These are phyloP conservation scores for Fusarium cyanostomum DNA, from an alignment of 2,329 filamentous ascomycete species.

Conservation along the genomic window DNA sequence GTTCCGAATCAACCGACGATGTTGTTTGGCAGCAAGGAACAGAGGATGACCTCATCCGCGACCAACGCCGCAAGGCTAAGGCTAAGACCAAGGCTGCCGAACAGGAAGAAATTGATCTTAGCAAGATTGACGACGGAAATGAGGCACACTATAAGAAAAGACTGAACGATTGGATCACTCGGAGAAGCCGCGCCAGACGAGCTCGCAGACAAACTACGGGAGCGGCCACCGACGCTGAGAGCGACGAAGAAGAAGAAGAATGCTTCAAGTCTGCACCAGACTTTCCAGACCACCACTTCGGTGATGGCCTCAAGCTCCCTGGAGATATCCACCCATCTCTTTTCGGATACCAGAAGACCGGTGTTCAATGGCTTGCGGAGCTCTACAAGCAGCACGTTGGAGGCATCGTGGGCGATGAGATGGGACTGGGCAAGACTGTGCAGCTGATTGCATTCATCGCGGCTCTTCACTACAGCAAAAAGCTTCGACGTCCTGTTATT, in stretches of 20 bases:
- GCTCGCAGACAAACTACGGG: constrained; percentile 52
- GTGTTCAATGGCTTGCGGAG: constrained; percentile 95
- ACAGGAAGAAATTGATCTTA: constrained; percentile 59
- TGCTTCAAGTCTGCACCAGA: constrained; percentile 91
- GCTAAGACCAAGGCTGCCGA: constrained; percentile 49
- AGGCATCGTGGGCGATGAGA: constrained; percentile 96
- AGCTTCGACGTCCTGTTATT: constrained; percentile 84
- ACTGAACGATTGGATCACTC: constrained; percentile 76
- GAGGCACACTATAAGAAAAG: constrained; percentile 81
- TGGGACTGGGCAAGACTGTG: constrained; percentile 96
- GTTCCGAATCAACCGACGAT: constrained; percentile 49
- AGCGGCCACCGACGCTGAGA: constrained; percentile 49
- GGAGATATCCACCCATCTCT: constrained; percentile 93
- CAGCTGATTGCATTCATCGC: constrained; percentile 81
- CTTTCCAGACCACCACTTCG: constrained; percentile 77
- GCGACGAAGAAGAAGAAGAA: constrained; percentile 63
- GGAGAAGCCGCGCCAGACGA: constrained; percentile 54
- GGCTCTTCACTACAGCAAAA: constrained; percentile 89
- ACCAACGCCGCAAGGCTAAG: constrained; percentile 55
- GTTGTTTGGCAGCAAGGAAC: constrained; percentile 51
- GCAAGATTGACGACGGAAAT: constrained; percentile 85
- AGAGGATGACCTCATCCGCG: constrained; percentile 51
- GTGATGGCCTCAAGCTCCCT: constrained; percentile 81
- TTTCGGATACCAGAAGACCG: constrained; percentile 97
- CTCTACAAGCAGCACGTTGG: constrained; percentile 89